A percentile compares a stretch with the other conserved stretches of the same genome.
phyloP scores from a whole-genome alignment of 257 asterid genomes.

The Solanum pinnatisectum region DNA sequence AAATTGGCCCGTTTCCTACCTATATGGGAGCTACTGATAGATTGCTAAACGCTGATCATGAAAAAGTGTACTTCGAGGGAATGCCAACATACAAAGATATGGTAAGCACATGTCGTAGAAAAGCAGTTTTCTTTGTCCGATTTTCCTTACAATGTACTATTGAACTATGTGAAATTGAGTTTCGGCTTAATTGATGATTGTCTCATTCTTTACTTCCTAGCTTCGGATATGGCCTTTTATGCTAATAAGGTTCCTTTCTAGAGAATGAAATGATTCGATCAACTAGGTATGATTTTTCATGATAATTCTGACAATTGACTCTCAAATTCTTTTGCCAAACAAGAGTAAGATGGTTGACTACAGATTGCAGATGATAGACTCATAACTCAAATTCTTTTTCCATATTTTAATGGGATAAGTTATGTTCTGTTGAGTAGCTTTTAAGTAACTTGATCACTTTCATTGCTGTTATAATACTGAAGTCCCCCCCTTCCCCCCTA shows the following conservation, averaged over 20 bases:
- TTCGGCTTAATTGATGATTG: neutral
- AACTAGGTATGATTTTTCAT: too few species aligned
- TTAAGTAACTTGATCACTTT: neutral
- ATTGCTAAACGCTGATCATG: constrained; percentile 80
- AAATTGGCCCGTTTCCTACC: too few species aligned
- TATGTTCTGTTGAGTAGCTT: neutral
- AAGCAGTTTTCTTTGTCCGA: neutral
- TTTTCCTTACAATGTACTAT: neutral
- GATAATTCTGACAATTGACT: too few species aligned
- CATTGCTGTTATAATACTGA: neutral
- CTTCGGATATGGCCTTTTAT: too few species aligned
- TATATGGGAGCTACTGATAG: constrained; percentile 72
- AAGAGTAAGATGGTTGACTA: neutral
- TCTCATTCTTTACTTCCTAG: too few species aligned
- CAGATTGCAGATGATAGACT: neutral
- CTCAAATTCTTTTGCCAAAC: too few species aligned
- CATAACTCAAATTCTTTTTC: neutral
- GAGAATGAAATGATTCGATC: too few species aligned
- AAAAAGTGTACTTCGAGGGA: constrained; percentile 77
- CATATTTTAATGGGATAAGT: neutral
- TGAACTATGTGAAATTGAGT: neutral
- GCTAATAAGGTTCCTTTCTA: neutral
- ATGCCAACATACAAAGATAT: constrained; percentile 77
- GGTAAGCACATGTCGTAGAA: constrained; percentile 23
- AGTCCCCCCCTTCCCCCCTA: neutral